Percentiles rank a stretch among this genome's conserved stretches.
Conservation (phyloP, 495 filamentous ascomycete genomes). For the Penicillium bialowiezense region DNA sequence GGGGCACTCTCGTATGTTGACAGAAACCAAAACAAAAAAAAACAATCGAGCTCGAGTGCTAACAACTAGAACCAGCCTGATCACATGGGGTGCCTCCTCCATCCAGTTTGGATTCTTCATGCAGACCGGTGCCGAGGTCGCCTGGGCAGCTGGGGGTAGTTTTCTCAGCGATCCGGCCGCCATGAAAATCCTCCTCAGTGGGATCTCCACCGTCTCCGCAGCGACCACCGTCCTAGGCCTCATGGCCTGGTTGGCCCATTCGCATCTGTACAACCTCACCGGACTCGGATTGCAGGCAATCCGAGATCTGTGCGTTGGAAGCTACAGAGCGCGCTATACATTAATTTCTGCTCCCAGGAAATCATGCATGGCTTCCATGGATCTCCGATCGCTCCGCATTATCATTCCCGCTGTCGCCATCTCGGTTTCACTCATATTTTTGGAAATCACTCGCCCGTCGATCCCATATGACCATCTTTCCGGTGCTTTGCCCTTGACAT, state of each 20-base stretch:
- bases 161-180: constrained; percentile 41
- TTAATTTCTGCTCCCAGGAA: constrained; percentile 19
- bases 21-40: background rate
- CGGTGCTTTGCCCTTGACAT: constrained; percentile 27
- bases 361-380: constrained; percentile 16
- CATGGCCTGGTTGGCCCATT: constrained; percentile 27
- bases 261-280: constrained; percentile 29
- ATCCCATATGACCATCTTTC: constrained; percentile 35
- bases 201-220: constrained; percentile 34
- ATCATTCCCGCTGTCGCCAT: constrained; percentile 14
- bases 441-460: constrained; percentile 24
- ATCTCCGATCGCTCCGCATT: constrained; percentile 19
- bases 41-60: background rate
- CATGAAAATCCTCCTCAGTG: constrained; percentile 43
- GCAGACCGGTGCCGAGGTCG: constrained; percentile 41
- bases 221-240: constrained; percentile 32
- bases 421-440: constrained; percentile 20
- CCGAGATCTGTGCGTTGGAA: constrained; percentile 14
- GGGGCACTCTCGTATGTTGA: constrained; percentile 32
- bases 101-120: constrained; percentile 43
- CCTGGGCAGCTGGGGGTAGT: constrained; percentile 36
- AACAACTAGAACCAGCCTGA: constrained; percentile 16
- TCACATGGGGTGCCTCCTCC: constrained; percentile 32
- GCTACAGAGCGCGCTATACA: constrained; percentile 17
- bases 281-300: constrained; percentile 25